Base-by-base conservation (phyloP, 768 basidiomycete species). In the Chiua virens region DNA sequence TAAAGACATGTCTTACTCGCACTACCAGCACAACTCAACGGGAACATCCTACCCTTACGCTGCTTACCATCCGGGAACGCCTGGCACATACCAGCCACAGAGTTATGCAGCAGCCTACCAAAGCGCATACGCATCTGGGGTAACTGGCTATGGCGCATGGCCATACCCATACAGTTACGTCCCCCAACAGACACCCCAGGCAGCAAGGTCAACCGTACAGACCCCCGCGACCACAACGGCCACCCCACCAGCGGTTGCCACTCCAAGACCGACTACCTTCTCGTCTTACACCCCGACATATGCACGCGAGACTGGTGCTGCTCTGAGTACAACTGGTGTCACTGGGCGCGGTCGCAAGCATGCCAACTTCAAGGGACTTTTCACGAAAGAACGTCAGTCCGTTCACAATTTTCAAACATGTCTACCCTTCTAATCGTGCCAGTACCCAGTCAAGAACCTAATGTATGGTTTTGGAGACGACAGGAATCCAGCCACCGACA, bases 381-480 rank as follows among this genome's bases (percentile, higher is more conserved):
- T 92, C 60, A 77, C 82, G 2, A 91, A 89, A 80, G 89, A 92
- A 71, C 69, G 89, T 90, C 62, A 70, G 89, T 74, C 17, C 1
- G 7, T 43, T 18, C 42, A 27, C 5, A 20, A 30, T 42, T 38
- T 17, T 32, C 18, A 5, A 32, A 54, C 39, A 45, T 15, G 17
- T 42, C 54, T 36, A 11, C 23, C 57, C 20, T 53, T 52, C 52
- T 61, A 56, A 47, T 49, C 47, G 25, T 52, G 57, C 49, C 41
- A 5, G 15, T 8, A 50, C 49, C 46, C 59, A 92, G 92, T 94
- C 52, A 83, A 86, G 59, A 89, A 79, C 54, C 72, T 94, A 45
- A 92, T 93, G 92, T 95, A 92, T 63, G 92, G 90, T 25, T 97
- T 96, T 69, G 93, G 93, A 11, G 93, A 97, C 65, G 92, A 92